These are phyloP conservation scores for Fusarium musae DNA, from an alignment of 2,329 filamentous ascomycete genomes.

Conservation along the genomic window DNA sequence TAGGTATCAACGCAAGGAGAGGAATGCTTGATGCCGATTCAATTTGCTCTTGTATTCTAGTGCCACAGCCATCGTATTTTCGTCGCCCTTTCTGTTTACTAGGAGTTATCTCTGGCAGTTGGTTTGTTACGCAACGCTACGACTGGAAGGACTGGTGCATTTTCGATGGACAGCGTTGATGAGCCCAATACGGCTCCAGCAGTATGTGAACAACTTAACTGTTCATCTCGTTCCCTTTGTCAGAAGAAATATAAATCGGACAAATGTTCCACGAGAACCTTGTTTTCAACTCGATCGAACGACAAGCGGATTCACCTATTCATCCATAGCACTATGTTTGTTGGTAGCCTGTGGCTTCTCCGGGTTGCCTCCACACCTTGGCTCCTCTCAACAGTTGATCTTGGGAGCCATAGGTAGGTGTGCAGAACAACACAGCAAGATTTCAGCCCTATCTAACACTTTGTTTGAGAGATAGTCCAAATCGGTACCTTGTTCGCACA, in stretches of 20 bases:
- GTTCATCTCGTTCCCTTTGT: conserved; percentile 43
- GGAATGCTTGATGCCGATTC: conserved; percentile 36
- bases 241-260: conserved; percentile 48
- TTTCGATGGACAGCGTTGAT: conserved; percentile 34
- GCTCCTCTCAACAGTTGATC: neutral
- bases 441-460: conserved; percentile 14
- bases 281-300: conserved; percentile 23
- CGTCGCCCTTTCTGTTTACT: conserved; percentile 31
- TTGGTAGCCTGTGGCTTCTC: neutral
- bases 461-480: neutral
- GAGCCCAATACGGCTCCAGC: conserved; percentile 33
- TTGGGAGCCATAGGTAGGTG: conserved; percentile 8
- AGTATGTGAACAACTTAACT: conserved; percentile 40
- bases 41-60: conserved; percentile 47
- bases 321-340: conserved; percentile 3
- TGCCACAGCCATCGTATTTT: conserved; percentile 42
- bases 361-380: conserved; percentile 4
- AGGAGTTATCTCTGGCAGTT: conserved; percentile 41
- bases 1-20: conserved; percentile 26
- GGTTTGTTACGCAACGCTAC: conserved; percentile 36
- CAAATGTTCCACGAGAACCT: conserved; percentile 44
- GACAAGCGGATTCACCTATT: conserved; percentile 12
- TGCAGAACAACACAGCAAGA: neutral
- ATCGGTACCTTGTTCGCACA: conserved; percentile 11
- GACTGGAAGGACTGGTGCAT: conserved; percentile 37